Conservation (phyloP, 108 stramenopile genomes). For the Cyclotella baltica region DNA sequence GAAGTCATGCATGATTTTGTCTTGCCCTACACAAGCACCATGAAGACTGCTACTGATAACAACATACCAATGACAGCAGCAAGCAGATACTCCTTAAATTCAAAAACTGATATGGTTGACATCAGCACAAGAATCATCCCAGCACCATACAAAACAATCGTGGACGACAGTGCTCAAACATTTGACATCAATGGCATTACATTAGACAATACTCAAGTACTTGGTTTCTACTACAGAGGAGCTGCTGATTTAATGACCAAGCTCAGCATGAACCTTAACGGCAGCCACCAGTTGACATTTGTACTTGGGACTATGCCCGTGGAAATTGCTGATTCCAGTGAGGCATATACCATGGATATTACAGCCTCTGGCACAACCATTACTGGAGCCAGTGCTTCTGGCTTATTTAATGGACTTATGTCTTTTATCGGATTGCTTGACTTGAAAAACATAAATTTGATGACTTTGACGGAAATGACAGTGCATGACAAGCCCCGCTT, state of each 20-base stretch:
- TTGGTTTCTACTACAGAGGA: background rate
- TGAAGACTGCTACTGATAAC: conserved; percentile 20
- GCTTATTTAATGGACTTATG: conserved; percentile 25
- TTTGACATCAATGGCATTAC: conserved; percentile 13
- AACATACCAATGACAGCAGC: conserved; percentile 26
- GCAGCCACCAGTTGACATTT: background rate
- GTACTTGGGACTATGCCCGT: background rate
- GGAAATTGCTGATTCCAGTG: background rate
- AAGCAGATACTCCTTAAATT: conserved; percentile 4
- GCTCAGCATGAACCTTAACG: background rate
- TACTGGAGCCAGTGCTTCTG: conserved; percentile 6
- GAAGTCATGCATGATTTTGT: conserved; percentile 16
- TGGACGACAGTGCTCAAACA: background rate
- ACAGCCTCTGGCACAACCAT: conserved; percentile 12
- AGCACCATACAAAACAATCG: conserved; percentile 20
- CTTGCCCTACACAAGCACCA: conserved; percentile 15
- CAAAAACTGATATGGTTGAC: conserved; percentile 3
- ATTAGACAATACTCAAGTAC: conserved; percentile 3
- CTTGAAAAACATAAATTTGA: background rate
- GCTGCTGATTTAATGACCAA: conserved; percentile 5
- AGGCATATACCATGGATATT: conserved; percentile 16
- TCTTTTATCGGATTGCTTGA: conserved; percentile 19
- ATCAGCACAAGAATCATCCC: conserved; percentile 10
- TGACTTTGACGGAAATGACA: conserved; percentile 18
- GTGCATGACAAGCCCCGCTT: conserved; percentile 71